phyloP scores from a whole-genome alignment of 1,284 basidiomycete genomes.

The Irpex sp. region DNA sequence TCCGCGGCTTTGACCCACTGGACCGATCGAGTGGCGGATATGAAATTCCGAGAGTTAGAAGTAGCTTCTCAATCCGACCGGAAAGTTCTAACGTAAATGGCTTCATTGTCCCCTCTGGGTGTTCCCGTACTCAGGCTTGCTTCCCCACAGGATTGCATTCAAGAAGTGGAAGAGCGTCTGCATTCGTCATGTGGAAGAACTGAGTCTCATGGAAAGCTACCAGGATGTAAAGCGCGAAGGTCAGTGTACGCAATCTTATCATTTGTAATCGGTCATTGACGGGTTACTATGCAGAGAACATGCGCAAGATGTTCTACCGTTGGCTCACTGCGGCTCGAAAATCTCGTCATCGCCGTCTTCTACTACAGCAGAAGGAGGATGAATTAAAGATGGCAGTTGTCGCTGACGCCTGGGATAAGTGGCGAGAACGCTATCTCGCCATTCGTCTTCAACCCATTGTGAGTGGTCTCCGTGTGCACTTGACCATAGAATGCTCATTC shows the following conservation, averaged over 20 bases:
- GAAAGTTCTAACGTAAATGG: conserved; percentile 43
- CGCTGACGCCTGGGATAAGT: conserved; percentile 66
- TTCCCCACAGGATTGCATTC: conserved; percentile 44
- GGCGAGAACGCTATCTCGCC: conserved; percentile 67
- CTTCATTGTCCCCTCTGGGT: background rate
- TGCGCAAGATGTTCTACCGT: conserved; percentile 63
- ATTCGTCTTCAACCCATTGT: conserved; percentile 63
- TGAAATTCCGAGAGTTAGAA: conserved; percentile 69
- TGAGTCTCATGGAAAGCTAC: conserved; percentile 78
- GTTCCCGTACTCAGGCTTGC: background rate
- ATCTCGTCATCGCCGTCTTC: conserved; percentile 51
- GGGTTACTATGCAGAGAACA: conserved; percentile 44
- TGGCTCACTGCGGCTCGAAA: conserved; percentile 64
- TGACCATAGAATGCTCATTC: conserved; percentile 3
- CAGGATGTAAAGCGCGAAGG: conserved; percentile 75
- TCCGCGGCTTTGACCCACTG: conserved; percentile 47
- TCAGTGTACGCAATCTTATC: conserved; percentile 20
- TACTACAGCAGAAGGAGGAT: conserved; percentile 58
- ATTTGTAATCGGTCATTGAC: background rate
- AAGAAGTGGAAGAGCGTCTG: conserved; percentile 64
- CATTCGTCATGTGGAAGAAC: conserved; percentile 60
- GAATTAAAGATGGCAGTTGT: conserved; percentile 51
- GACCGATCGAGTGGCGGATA: conserved; percentile 68
- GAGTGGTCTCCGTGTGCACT: conserved; percentile 21
- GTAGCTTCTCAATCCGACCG: conserved; percentile 48